Base-by-base conservation (phyloP, 345 rosid species). In the Pistacia integerrima region DNA sequence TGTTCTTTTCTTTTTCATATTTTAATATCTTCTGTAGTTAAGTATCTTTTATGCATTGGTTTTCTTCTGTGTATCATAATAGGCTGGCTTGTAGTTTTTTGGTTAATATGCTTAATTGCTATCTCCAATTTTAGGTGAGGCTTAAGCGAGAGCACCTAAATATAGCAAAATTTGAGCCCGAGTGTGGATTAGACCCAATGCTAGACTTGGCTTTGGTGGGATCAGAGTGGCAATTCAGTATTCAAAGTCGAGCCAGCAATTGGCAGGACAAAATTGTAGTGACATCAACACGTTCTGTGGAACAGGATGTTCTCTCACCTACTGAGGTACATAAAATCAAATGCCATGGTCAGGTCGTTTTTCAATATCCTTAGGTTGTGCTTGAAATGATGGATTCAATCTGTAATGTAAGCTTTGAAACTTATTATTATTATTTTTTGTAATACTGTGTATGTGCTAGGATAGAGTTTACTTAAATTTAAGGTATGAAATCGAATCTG, bases 231-330 rank as follows among this genome's bases (percentile, higher is more conserved):
- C 97, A 90, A 84, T 96, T 93, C 81, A 83, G 98, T 87, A 92
- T 96, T 84, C 97, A 92, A 87, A 92, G 97, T 79, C 92, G 97
- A 62, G 94, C 98, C 77, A 93, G 98, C 82, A 93, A 87, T 84
- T 96, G 99, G 98, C 98, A 93, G 85, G 95, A 96, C 75, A 96
- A 93, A 72, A 86, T 96, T 77, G 90, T 88, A 76, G 98, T 96
- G 76, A 96, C 98, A 59, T 90, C 98, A 60, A 95, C 96, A 11
- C 92, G 98, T 54, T 89, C 98, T 54, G 92, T 90, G 67, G 99
- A 93, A 73, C 99, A 96, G 84, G 99, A 96, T 88, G 97, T 84
- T 72, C 94, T 93, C 77, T 90, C 98, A 55, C 92, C 99, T 70
- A 90, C 84, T 7, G 99, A 96, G 99, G 99, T 95, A 77, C 28